Conservation (phyloP, 305 asterid genomes). For the Ilex paraguariensis region DNA sequence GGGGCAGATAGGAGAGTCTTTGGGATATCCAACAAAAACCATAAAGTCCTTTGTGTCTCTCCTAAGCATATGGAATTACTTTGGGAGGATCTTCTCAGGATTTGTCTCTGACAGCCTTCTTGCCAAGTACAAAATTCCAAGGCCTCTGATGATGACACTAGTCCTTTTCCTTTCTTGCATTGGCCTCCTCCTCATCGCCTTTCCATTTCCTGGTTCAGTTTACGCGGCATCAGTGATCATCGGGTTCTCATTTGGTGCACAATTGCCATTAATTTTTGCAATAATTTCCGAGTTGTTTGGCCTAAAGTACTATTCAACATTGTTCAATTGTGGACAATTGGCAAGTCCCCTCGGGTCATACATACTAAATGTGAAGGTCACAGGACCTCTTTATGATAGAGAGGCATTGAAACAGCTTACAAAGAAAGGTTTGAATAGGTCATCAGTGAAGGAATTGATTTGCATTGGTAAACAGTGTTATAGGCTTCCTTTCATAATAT, state of each 20-base stretch:
- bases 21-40: constrained; percentile 17
- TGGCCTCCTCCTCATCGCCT: constrained; percentile 20
- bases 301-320: constrained; percentile 16
- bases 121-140: constrained; percentile 16
- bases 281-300: constrained; percentile 24
- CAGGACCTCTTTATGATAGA: constrained; percentile 18
- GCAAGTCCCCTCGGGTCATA: constrained; percentile 25
- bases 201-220: constrained; percentile 16
- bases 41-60: constrained; percentile 19
- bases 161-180: constrained; percentile 17
- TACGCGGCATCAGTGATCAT: constrained; percentile 20
- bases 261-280: constrained; percentile 19
- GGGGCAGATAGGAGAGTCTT: constrained; percentile 18
- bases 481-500: constrained; percentile 9
- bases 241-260: constrained; percentile 12
- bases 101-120: constrained; percentile 16
- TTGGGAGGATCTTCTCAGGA: constrained; percentile 19
- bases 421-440: constrained; percentile 12
- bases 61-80: constrained; percentile 22
- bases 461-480: constrained; percentile 16
- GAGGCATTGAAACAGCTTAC: constrained; percentile 20
- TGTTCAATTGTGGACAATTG: constrained; percentile 17
- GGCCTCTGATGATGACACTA: constrained; percentile 11
- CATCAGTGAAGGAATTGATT: constrained; percentile 13
- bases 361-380: constrained; percentile 17